Conservation (phyloP, 2,329 filamentous ascomycete genomes). For the Penicillium glabrum region DNA sequence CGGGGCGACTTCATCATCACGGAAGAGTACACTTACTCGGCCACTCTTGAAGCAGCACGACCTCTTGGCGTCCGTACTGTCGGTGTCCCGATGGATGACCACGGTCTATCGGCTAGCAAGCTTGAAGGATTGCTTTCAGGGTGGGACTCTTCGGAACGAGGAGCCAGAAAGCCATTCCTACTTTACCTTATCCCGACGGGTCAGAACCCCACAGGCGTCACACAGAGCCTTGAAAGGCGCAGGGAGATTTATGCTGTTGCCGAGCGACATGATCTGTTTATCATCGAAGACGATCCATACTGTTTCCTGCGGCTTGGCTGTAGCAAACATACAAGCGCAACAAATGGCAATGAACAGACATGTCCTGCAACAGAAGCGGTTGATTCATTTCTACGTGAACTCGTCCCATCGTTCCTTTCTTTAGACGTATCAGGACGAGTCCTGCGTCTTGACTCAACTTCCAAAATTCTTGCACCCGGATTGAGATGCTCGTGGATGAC, state of each 20-base stretch:
- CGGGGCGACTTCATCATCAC: conserved; percentile 73
- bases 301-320: conserved; percentile 4
- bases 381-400: background rate
- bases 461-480: conserved; percentile 78
- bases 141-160: conserved; percentile 10
- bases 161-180: conserved; percentile 59
- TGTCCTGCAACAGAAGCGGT: background rate
- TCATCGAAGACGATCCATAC: conserved; percentile 12
- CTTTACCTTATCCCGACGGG: conserved; percentile 70
- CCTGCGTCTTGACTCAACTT: conserved; percentile 81
- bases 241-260: conserved; percentile 1
- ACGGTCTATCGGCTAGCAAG: conserved; percentile 48
- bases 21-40: conserved; percentile 81
- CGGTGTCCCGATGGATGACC: conserved; percentile 59
- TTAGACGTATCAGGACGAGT: conserved; percentile 80
- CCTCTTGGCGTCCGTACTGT: conserved; percentile 58
- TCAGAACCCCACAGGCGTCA: conserved; percentile 51
- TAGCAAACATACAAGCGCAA: background rate
- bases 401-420: conserved; percentile 69
- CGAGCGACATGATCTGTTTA: conserved; percentile 8
- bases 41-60: conserved; percentile 59
- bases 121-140: background rate
- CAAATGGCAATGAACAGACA: background rate
- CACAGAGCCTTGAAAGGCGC: conserved; percentile 2
- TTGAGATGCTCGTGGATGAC: conserved; percentile 80